phyloP scores from a whole-genome alignment of 208 protist genomes.

The Lotmaria passim region DNA sequence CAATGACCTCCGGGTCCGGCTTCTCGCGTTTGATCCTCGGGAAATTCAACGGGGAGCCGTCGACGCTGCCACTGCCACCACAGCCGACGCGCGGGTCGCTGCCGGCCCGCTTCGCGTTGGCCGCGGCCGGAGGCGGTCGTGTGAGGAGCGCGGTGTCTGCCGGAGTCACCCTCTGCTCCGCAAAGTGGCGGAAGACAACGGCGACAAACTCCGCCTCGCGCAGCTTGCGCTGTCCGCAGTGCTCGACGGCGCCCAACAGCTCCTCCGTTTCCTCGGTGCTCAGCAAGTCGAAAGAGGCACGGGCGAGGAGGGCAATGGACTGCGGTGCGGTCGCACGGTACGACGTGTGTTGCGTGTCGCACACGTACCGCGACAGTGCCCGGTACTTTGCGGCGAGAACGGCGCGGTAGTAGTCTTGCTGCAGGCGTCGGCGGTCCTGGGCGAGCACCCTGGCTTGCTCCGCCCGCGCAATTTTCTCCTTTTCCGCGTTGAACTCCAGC shows the following conservation, averaged over 20 bases:
- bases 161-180: conserved; percentile 5
- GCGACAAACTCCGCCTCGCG: conserved; percentile 55
- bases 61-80: conserved; percentile 4
- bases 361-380: conserved; percentile 35
- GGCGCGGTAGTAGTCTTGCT: conserved; percentile 46
- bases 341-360: conserved; percentile 16
- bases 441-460: conserved; percentile 32
- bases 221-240: conserved; percentile 40
- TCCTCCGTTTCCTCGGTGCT: conserved; percentile 67
- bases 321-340: conserved; percentile 45
- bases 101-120: conserved; percentile 23
- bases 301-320: conserved; percentile 50
- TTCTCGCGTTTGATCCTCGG: conserved; percentile 52
- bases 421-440: conserved; percentile 36
- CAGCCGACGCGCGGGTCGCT: conserved; percentile 10
- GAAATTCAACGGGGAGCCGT: conserved; percentile 13
- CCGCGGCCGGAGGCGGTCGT: conserved; percentile 16
- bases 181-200: conserved; percentile 35
- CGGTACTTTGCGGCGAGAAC: conserved; percentile 70
- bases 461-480: conserved; percentile 31
- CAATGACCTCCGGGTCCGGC: conserved; percentile 45
- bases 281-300: conserved; percentile 62
- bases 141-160: conserved; percentile 19
- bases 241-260: conserved; percentile 49
- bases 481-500: conserved; percentile 35